phyloP scores from a whole-genome alignment of 2,329 filamentous ascomycete genomes.

The Ophiocordyceps camponoti-rufipedis region DNA sequence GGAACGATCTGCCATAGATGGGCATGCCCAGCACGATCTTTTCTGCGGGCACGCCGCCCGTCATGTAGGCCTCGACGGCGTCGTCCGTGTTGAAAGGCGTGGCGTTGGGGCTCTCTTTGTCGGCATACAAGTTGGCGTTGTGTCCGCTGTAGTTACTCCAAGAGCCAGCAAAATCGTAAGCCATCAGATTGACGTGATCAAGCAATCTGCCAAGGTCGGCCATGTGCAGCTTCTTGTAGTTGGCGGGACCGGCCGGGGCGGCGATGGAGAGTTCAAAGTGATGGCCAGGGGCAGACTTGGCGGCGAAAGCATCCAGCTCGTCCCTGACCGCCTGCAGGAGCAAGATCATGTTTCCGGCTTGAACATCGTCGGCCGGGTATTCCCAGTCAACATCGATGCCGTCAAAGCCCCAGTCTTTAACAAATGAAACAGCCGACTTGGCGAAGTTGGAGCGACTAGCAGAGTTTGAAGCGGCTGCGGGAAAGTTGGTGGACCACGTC shows the following conservation, averaged over 20 bases:
- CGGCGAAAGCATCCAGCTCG: conserved; percentile 29
- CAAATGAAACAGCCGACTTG: conserved; percentile 43
- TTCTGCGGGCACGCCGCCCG: conserved; percentile 36
- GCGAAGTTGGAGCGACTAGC: conserved; percentile 50
- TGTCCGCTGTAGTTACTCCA: conserved; percentile 50
- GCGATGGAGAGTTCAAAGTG: conserved; percentile 37
- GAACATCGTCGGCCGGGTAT: conserved; percentile 16
- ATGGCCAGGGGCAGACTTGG: conserved; percentile 23
- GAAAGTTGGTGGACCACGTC: conserved; percentile 67
- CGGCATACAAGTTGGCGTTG: conserved; percentile 51
- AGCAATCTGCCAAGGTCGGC: conserved; percentile 26
- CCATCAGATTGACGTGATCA: conserved; percentile 51
- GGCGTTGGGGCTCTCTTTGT: conserved; percentile 27
- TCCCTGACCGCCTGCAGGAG: conserved; percentile 24
- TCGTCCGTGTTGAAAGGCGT: conserved; percentile 54
- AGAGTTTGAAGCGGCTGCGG: conserved; percentile 43
- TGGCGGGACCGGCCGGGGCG: conserved; percentile 26
- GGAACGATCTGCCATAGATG: conserved; percentile 21
- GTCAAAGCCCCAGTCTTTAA: conserved; percentile 54
- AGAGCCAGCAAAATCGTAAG: conserved; percentile 59
- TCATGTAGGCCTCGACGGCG: conserved; percentile 47
- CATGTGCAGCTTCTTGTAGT: conserved; percentile 31
- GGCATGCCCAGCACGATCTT: conserved; percentile 70
- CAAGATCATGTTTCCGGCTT: conserved; percentile 25
- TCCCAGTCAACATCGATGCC: conserved; percentile 26